Base-by-base conservation (phyloP, 2,329 filamentous ascomycete species). In the Fusarium lyarnte region DNA sequence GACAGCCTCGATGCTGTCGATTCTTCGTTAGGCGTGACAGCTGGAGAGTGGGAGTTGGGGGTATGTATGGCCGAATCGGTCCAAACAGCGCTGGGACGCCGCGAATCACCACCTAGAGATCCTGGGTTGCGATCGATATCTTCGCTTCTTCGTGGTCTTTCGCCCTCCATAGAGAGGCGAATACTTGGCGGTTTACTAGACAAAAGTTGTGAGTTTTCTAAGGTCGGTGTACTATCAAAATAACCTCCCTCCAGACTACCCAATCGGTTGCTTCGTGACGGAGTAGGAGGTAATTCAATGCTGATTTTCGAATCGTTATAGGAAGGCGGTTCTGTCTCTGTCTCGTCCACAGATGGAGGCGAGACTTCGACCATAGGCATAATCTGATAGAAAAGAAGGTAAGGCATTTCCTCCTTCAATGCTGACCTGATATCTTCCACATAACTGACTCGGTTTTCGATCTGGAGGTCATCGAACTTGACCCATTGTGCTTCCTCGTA, bases 351-450 rank as follows among this genome's bases (percentile, higher is more conserved):
- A 9, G 87, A 86, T 17, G 84, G 82, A 3, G 83, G 78, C 3
- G 85, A 84, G 12, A 92, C 88, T 62, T 95, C 93, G 35, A 94
- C 89, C 77, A 97, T 94, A 0, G 95, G 95, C 35, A 97, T 89
- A 43, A 98, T 93, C 80, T 98, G 95, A 78, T 98, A 99, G 81
- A 98, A 98, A 0, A 99, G 85, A 11, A 98, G 87, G 79, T 98
- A 98, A 1, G 96, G 95, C 80, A 94, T 97, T 80, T 98, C 95
- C n/a, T 92, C 88, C 74, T 90, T 92, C 54, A 98, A 83, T 0
- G 93, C 92, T 74, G 92, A 84, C 69, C 93, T 91, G 75, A 91
- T 89, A 70, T 98, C 92, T 76, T 97, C 90, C 53, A 98, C 91
- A 60, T 92, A 87, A 0, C 87, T 87, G 6, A 98, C 92, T 31